Conservation (phyloP, 176 grass and related monocot species). For the Puya raimondii region DNA sequence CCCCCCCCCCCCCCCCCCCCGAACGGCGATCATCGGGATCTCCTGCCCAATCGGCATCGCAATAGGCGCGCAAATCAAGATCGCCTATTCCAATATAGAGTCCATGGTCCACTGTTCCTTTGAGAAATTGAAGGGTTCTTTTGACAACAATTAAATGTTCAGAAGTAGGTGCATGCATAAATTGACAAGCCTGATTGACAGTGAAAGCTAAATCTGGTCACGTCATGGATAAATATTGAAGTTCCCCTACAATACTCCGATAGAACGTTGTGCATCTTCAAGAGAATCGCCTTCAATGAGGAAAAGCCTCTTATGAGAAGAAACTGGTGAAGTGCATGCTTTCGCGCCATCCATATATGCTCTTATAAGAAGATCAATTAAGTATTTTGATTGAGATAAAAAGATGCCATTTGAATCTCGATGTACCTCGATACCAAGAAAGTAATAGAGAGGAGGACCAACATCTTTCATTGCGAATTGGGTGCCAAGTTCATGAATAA, state of each 20-base stretch:
- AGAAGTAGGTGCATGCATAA: neutral
- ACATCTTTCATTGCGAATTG: neutral
- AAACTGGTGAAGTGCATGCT: neutral
- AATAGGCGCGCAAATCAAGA: neutral
- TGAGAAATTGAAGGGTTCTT: neutral
- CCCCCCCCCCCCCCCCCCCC: too few relatives aligned
- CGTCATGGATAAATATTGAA: neutral
- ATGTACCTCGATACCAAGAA: neutral
- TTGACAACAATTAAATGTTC: neutral
- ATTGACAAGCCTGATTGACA: neutral
- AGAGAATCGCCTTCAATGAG: neutral
- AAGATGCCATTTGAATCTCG: too few relatives aligned
- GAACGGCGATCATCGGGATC: too few relatives aligned
- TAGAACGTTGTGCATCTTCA: neutral
- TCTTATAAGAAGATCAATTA: neutral
- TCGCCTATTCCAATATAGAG: neutral
- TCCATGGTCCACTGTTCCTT: neutral
- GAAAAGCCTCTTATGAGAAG: neutral
- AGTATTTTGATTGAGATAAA: neutral
- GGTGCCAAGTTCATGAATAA: neutral
- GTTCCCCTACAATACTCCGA: neutral
- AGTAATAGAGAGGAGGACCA: neutral
- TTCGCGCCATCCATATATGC: neutral
- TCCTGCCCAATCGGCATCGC: neutral
- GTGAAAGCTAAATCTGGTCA: neutral